Evolutionary conservation across 2,329 filamentous ascomycete genomes (phyloP), one percentile per base, ranked within the genome.

Genomic region (Fusarium annulatum): DNA sequence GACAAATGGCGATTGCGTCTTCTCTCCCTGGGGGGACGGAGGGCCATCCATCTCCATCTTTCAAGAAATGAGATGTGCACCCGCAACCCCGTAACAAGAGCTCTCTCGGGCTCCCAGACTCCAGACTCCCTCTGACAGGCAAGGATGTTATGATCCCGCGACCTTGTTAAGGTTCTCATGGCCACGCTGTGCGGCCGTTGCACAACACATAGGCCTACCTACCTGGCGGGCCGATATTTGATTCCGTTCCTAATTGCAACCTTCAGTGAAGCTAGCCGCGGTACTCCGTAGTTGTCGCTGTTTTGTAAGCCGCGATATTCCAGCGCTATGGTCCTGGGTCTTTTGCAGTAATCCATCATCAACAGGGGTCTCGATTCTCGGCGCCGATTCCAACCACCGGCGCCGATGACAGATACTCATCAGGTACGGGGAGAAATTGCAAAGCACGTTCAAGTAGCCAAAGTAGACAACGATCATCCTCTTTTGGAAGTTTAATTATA

Each of bases 371-470:
- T 41, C 41, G 55, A 59, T 57, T 56, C 48, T 72, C 70, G 69
- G 69, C 70, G 51, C 60, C 69, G 64, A 72, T 66, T 36, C 18
- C 60, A 59, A 61, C 49, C 36, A 39, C 69, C 55, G 64, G 51
- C 46, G 62, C 71, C 71, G 71, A 74, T 73, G 46, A 46, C 61
- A 73, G 62, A 64, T 43, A 34, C 52, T 57, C 51, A 30, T 38
- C 52, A 70, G 52, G 55, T 48, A 66, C 51, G 60, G 61, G 61
- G 69, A 65, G 45, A 66, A 56, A 64, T 69, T 46, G 28, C 45
- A 39, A 36, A 36, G 43, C 43, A 38, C 57, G 19, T 55, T 36
- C 52, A 69, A 62, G 69, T 11, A 46, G 45, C 18, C 19, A 15
- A 46, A 14, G 26, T 21, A 59, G 26, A 43, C 28, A 57, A 33